Conservation (phyloP, 106 monocot species). For the Cymbidium sinense region DNA sequence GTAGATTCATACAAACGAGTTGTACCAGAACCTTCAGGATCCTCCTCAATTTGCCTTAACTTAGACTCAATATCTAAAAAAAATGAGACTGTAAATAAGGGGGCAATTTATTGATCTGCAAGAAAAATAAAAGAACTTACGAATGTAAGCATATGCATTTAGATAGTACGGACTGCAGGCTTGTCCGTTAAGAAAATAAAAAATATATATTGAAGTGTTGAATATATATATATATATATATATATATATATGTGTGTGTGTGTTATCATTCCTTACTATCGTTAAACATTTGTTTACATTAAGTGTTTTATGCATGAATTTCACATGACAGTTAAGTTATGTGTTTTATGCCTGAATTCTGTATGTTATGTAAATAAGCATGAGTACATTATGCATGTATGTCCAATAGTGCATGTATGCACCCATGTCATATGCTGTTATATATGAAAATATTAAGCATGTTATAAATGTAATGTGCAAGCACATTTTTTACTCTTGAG, state of each 20-base stretch:
- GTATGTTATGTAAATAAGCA: neutral
- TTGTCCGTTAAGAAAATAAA: neutral
- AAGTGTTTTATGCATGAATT: neutral
- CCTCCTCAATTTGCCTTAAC: constrained; percentile 91
- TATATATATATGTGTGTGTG: neutral
- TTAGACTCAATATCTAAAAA: constrained; percentile 88
- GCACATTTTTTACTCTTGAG: no score
- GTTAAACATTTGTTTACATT: neutral
- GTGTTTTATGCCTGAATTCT: neutral
- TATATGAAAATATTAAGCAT: neutral
- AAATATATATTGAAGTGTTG: neutral
- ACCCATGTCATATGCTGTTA: neutral
- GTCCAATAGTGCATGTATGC: no score
- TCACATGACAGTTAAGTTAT: neutral
- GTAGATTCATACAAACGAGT: constrained; percentile 67
- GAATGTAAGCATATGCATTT: neutral
- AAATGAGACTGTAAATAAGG: neutral
- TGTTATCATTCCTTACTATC: neutral
- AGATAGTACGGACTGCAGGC: neutral
- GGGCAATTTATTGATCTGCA: neutral
- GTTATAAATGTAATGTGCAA: neutral
- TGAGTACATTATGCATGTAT: neutral
- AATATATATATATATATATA: neutral
- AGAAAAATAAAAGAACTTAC: neutral
- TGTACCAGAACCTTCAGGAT: constrained; percentile 97